phyloP scores from a whole-genome alignment of 139 green algal genomes.

The Dunaliella primolecta region DNA sequence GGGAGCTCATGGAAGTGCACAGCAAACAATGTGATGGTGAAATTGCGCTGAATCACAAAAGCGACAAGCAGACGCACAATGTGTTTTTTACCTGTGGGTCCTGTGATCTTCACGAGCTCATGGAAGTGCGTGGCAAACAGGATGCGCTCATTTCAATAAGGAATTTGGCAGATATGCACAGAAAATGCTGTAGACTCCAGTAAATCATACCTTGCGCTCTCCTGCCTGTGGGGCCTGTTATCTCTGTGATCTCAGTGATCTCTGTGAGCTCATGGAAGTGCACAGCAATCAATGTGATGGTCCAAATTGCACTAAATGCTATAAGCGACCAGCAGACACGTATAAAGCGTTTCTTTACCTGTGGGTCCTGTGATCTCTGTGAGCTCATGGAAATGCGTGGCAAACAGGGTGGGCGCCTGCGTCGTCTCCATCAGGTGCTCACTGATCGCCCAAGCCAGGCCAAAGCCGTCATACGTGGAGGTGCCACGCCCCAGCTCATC shows the following conservation, averaged over 20 bases:
- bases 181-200: no score
- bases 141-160: no score
- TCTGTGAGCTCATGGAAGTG: conserved; percentile 98
- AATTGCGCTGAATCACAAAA: no score
- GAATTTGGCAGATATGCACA: no score
- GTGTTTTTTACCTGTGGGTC: conserved; percentile 10
- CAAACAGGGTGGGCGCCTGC: conserved; percentile 82
- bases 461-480: conserved; percentile 95
- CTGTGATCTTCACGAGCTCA: conserved; percentile 86
- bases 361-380: conserved; percentile 64
- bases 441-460: conserved; percentile 93
- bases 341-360: no score
- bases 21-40: no score
- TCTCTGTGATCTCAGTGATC: conserved; percentile 44
- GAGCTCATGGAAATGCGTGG: conserved; percentile 98
- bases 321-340: no score
- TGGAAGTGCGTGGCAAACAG: conserved; percentile 98
- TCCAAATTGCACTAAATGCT: no score
- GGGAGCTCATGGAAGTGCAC: conserved; percentile 99
- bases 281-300: conserved; percentile 89
- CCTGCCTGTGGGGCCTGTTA: no score
- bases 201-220: no score
- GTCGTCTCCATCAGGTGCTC: conserved; percentile 84
- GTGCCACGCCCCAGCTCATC: conserved; percentile 96
- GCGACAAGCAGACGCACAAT: no score